Percentiles rank a stretch among this genome's conserved stretches.
phyloP scores from a whole-genome alignment of 495 filamentous ascomycete species.

The Podospora appendiculata region DNA sequence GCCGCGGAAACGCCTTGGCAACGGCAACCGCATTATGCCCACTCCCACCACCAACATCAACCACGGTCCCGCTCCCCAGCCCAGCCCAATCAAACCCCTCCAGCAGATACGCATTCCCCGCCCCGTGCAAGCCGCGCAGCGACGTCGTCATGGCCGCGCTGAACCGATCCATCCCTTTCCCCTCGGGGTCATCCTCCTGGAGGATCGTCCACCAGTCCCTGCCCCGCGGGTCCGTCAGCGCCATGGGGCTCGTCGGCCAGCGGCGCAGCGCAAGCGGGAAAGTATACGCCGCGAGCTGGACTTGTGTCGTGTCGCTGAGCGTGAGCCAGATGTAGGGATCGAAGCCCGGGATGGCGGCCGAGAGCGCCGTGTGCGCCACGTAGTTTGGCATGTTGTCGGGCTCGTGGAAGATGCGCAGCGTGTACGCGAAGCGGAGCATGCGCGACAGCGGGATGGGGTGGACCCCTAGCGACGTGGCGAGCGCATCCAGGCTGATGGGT shows the following conservation, averaged over 20 bases:
- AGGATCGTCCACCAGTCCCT: slow-evolving; percentile 2
- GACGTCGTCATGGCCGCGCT: neutral
- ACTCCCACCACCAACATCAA: slow-evolving; percentile 5
- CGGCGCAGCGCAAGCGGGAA: neutral
- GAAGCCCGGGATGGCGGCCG: neutral
- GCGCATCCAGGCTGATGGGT: neutral
- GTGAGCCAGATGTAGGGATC: neutral
- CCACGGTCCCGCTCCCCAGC: neutral
- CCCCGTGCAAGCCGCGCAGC: neutral
- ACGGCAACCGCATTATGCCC: neutral
- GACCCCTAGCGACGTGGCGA: neutral
- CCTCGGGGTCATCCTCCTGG: slow-evolving; percentile 1
- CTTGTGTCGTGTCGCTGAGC: neutral
- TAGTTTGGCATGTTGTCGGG: neutral
- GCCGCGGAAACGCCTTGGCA: neutral
- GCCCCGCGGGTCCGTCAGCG: neutral
- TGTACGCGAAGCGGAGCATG: slow-evolving; percentile 3
- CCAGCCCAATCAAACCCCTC: slow-evolving; percentile 1
- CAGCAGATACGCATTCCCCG: neutral
- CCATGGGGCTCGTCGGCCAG: neutral
- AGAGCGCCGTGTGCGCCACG: slow-evolving; percentile 3
- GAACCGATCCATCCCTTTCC: slow-evolving; percentile 1
- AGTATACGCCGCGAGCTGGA: neutral
- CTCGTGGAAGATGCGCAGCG: slow-evolving; percentile 2
- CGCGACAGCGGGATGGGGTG: neutral